Evolutionary conservation across 192 early-diverging fungal genomes (phyloP).

Genomic region (Funneliformis geosporum): DNA sequence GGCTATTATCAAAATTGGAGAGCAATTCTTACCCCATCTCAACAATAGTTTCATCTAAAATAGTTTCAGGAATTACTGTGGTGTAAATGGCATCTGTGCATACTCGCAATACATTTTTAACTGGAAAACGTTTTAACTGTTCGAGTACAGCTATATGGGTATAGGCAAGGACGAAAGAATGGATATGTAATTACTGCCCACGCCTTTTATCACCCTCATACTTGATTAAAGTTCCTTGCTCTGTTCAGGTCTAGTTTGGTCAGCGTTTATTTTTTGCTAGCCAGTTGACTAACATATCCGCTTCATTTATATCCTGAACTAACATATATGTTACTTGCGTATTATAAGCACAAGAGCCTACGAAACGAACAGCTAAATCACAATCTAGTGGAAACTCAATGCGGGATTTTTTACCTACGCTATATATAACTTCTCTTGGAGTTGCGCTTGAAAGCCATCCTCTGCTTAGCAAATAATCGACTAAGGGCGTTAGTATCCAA

Average conservation of each 20-base stretch:
- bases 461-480: not conserved
- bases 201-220: not conserved
- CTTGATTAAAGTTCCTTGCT: conserved; percentile 5
- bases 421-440: conserved; percentile 11
- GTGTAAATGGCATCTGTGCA: not conserved
- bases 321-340: not conserved
- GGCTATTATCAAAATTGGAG: too few relatives aligned
- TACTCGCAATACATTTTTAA: conserved; percentile 2
- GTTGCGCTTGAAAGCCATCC: not conserved
- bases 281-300: not conserved
- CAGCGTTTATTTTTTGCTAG: not conserved
- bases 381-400: not conserved
- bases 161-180: not conserved
- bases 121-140: not conserved
- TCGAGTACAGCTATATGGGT: conserved; percentile 10
- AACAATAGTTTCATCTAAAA: too few relatives aligned
- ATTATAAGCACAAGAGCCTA: not conserved
- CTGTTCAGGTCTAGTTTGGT: not conserved
- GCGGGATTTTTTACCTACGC: not conserved
- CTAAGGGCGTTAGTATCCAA: not conserved
- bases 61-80: too few relatives aligned
- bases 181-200: not conserved
- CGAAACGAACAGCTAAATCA: not conserved
- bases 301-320: too few relatives aligned
- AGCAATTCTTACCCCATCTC: too few relatives aligned